Evolutionary conservation across 176 grass and related monocot species (phyloP), one percentile per base, ranked within the genome.

Genomic region (Microstegium vimineum): DNA sequence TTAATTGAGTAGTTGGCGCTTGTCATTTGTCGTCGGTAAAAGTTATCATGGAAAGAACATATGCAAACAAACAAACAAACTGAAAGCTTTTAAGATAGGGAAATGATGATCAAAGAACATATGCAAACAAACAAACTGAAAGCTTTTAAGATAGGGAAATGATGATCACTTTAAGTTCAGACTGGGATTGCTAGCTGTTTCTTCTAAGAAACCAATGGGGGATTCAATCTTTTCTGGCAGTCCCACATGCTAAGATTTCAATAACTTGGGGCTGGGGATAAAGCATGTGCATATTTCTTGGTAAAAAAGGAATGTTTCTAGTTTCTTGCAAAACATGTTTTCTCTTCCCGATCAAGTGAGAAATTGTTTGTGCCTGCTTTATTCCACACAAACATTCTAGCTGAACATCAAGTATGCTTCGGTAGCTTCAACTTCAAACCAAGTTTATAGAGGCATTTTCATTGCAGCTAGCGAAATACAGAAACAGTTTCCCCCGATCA

Each of bases 121-220:
- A 33, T 33, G 33, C 23, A 69, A 17, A 12, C 2, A 36, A 36
- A 36, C n/a, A n/a, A n/a, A 33, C 33, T 36, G 35, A 36, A 3
- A 42, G 41, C 2, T 12, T 12, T 42, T 12, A 12, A 42, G 41
- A 3, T 34, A 71, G 37, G 13, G 10, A 72, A 80, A 37, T 79
- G 33, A 15, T 66, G 22, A 67, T 30, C 30, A 78, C 27, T 82
- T 82, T 5, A 61, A 61, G 59, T 27, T 61, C 30, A 74, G 25
- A 38, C 26, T 45, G 20, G 34, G 43, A 13, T 5, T 6, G 42
- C 49, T 86, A 71, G 45, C 11, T 78, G 60, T 90, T 86, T 25
- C 46, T 86, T 82, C 30, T 6, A 74, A 86, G 83, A 75, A 82
- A 82, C 23, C 37, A 3, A 56, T 0, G 31, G 43, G 2, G 15